Conservation (phyloP, 2,329 filamentous ascomycete species). For the Hyphodiscus sp. region DNA sequence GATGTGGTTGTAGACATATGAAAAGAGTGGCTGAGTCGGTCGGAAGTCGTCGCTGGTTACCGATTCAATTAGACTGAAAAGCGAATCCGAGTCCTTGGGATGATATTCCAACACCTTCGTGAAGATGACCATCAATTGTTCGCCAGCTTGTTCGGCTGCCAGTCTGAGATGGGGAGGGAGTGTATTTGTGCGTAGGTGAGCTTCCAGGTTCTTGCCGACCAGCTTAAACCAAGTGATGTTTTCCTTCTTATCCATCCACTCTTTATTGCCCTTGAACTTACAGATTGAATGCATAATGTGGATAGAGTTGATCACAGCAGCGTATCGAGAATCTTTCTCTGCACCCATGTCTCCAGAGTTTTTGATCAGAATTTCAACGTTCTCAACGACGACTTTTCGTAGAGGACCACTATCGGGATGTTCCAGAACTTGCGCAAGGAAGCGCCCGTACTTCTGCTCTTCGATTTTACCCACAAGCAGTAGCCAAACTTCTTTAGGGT, state of each 20-base stretch:
- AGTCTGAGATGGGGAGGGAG: slow-evolving; percentile 69
- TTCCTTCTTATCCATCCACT: slow-evolving; percentile 67
- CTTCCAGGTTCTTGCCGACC: slow-evolving; percentile 73
- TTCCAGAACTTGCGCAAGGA: slow-evolving; percentile 80
- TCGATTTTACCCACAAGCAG: slow-evolving; percentile 75
- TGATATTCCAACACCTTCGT: slow-evolving; percentile 72
- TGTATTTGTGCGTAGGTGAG: slow-evolving; percentile 61
- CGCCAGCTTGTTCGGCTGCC: slow-evolving; percentile 80
- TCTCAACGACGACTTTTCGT: slow-evolving; percentile 65
- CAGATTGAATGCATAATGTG: slow-evolving; percentile 77
- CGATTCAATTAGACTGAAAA: slow-evolving; percentile 78
- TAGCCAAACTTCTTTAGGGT: slow-evolving; percentile 79
- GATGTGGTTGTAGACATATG: slow-evolving; percentile 79
- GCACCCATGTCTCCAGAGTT: slow-evolving; percentile 56
- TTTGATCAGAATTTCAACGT: slow-evolving; percentile 65
- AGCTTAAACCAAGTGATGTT: slow-evolving; percentile 53
- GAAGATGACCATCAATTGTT: slow-evolving; percentile 81
- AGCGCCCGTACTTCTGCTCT: slow-evolving; percentile 80
- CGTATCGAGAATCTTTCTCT: slow-evolving; percentile 60
- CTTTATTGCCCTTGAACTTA: slow-evolving; percentile 51
- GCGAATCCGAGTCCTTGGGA: slow-evolving; percentile 70
- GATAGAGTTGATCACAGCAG: slow-evolving; percentile 78
- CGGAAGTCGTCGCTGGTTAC: slow-evolving; percentile 81
- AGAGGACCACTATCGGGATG: slow-evolving; percentile 69
- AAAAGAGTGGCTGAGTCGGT: slow-evolving; percentile 64